phyloP scores from a whole-genome alignment of 805 yeast genomes.

The Yarrowia alimentaria region DNA sequence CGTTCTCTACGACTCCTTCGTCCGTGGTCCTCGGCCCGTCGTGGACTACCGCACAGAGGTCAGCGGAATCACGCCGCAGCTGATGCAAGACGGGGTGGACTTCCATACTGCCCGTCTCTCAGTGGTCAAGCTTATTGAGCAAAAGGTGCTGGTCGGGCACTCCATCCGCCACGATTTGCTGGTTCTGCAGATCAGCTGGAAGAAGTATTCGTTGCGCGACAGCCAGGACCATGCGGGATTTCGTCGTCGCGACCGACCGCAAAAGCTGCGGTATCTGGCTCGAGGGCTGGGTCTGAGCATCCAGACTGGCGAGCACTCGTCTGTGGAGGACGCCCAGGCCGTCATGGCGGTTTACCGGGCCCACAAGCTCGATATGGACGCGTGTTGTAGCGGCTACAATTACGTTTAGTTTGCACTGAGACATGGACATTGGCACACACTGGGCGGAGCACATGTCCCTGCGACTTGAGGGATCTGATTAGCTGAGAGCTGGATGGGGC shows the following conservation, averaged over 20 bases:
- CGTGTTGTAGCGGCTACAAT: slow-evolving; percentile 2
- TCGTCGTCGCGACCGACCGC: slow-evolving; percentile 17
- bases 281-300: slow-evolving; percentile 76
- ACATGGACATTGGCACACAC: neutral
- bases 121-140: slow-evolving; percentile 53
- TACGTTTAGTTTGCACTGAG: neutral
- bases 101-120: slow-evolving; percentile 64
- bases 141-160: slow-evolving; percentile 69
- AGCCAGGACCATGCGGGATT: slow-evolving; percentile 65
- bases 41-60: slow-evolving; percentile 93
- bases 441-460: no score
- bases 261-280: slow-evolving; percentile 47
- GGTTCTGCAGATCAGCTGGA: slow-evolving; percentile 65
- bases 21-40: slow-evolving; percentile 69
- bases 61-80: slow-evolving; percentile 72
- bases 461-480: no score
- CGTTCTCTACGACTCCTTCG: slow-evolving; percentile 67
- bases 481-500: no score
- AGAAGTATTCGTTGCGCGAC: slow-evolving; percentile 63
- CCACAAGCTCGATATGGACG: slow-evolving; percentile 44
- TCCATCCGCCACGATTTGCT: slow-evolving; percentile 77
- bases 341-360: slow-evolving; percentile 74
- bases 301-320: slow-evolving; percentile 75
- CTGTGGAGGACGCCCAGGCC: slow-evolving; percentile 87
- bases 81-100: slow-evolving; percentile 64